Evolutionary conservation across 2,329 filamentous ascomycete species (phyloP).

Genomic region (Xylariaceae sp.): DNA sequence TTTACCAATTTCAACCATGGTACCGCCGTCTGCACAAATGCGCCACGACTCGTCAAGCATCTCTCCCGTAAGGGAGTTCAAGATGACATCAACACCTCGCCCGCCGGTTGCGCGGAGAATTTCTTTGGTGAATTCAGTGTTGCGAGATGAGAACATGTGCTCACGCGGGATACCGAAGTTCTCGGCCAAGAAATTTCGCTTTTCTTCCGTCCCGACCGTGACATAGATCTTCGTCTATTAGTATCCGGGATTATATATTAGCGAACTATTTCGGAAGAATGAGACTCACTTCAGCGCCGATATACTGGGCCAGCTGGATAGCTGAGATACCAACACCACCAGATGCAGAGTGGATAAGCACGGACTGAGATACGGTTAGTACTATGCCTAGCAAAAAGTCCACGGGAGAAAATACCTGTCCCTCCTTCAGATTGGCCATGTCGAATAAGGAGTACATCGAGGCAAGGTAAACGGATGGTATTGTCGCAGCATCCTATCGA

Average conservation of each 20-base stretch:
- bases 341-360: constrained; percentile 28
- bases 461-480: constrained; percentile 7
- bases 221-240: constrained; percentile 8
- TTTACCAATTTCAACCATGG: constrained; percentile 21
- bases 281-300: constrained; percentile 17
- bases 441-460: constrained; percentile 3
- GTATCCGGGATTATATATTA: not conserved
- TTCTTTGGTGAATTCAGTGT: not conserved
- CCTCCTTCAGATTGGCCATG: not conserved
- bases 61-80: constrained; percentile 19
- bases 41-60: constrained; percentile 13
- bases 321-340: constrained; percentile 26
- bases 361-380: too few species aligned
- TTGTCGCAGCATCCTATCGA: constrained; percentile 18
- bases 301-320: constrained; percentile 17
- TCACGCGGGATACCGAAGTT: not conserved
- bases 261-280: not conserved
- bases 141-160: constrained; percentile 10
- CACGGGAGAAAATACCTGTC: too few species aligned
- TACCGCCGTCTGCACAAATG: not conserved
- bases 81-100: constrained; percentile 12
- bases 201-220: constrained; percentile 16
- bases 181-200: constrained; percentile 5
- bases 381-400: too few species aligned
- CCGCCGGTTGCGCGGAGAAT: constrained; percentile 7